phyloP scores from a whole-genome alignment of 768 basidiomycete species.

The Udeniomyces megalosporus region DNA sequence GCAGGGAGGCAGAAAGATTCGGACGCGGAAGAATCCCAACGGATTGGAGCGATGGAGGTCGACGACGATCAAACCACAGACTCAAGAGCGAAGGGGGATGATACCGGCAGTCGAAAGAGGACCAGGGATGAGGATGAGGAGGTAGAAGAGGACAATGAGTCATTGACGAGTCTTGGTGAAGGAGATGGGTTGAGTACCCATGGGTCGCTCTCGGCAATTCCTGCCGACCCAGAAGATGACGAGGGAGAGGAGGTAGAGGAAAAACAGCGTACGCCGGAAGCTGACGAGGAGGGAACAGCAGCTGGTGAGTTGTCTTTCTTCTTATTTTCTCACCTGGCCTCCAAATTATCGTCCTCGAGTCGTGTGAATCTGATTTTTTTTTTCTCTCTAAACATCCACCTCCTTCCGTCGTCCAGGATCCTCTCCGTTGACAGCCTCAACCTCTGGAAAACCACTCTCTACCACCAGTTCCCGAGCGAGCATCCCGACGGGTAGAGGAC shows the following conservation, averaged over 20 bases:
- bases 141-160: background rate
- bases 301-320: too few species aligned
- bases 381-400: too few species aligned
- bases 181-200: background rate
- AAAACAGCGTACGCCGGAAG: background rate
- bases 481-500: background rate
- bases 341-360: too few species aligned
- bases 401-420: too few species aligned
- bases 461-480: background rate
- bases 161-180: background rate
- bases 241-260: background rate
- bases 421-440: too few species aligned
- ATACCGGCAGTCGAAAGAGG: background rate
- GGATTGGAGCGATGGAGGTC: slow-evolving; percentile 22
- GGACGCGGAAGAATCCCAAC: slow-evolving; percentile 16
- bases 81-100: background rate
- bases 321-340: too few species aligned
- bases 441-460: background rate
- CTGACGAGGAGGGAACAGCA: too few species aligned
- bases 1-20: background rate
- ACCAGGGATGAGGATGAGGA: background rate
- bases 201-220: background rate
- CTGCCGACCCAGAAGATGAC: too few species aligned
- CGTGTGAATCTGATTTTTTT: too few species aligned
- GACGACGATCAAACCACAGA: background rate